Evolutionary conservation across 345 rosid genomes (phyloP).

Genomic region (Orychophragmus violaceus): DNA sequence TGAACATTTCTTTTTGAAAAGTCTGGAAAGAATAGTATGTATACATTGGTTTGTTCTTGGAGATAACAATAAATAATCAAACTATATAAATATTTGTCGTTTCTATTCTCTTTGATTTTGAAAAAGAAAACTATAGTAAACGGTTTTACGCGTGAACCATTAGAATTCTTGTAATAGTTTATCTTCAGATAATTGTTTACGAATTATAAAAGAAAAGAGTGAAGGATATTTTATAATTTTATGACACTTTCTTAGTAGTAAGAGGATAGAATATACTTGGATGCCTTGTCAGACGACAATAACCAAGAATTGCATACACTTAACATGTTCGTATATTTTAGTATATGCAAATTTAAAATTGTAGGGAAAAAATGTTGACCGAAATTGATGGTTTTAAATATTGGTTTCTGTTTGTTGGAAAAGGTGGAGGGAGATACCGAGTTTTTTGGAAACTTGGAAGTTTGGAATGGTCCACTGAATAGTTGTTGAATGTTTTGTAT

Average conservation of each 20-base stretch:
- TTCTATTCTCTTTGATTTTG: neutral
- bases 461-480: slow-evolving; percentile 3
- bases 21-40: neutral
- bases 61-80: neutral
- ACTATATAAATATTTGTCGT: neutral
- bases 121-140: neutral
- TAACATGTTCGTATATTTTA: neutral
- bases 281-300: neutral
- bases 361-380: neutral
- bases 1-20: slow-evolving; percentile 4
- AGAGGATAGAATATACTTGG: neutral
- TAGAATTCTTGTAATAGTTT: neutral
- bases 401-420: neutral
- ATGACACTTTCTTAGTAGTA: no score
- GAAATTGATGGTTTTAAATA: neutral
- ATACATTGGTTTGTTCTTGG: neutral
- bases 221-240: no score
- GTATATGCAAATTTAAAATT: neutral
- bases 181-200: neutral
- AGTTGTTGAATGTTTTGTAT: neutral
- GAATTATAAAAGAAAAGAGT: no score
- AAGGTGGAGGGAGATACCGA: neutral
- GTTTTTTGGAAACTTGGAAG: neutral
- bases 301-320: neutral
- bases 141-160: neutral